These are phyloP conservation scores for Penicillium subrubescens DNA, from an alignment of 495 filamentous ascomycete species.

Conservation along the genomic window DNA sequence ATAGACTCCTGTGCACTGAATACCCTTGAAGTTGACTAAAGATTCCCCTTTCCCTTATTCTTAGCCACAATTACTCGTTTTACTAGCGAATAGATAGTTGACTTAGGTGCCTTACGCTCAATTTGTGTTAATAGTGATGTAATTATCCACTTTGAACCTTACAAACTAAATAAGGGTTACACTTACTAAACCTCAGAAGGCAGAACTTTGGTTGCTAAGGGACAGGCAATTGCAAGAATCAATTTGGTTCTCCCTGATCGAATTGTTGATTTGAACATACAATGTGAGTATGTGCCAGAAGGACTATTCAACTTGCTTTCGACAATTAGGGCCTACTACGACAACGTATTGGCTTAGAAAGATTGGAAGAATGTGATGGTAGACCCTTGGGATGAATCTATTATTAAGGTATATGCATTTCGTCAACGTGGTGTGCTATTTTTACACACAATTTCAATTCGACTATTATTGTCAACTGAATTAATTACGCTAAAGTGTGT, in stretches of 20 bases:
- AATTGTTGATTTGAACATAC: background rate
- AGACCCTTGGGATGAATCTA: background rate
- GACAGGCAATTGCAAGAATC: background rate
- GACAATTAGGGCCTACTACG: background rate
- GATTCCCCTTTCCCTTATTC: background rate
- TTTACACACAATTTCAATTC: background rate
- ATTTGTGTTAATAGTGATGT: background rate
- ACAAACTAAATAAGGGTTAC: background rate
- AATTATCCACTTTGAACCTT: background rate
- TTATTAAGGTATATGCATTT: background rate
- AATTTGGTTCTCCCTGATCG: background rate
- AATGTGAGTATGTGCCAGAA: background rate
- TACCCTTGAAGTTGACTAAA: background rate
- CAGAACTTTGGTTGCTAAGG: background rate
- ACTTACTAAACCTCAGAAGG: background rate
- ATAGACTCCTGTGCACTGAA: background rate
- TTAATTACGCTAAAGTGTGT: background rate
- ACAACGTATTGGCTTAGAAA: background rate
- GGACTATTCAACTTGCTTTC: background rate
- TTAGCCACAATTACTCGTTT: background rate
- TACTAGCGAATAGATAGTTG: background rate
- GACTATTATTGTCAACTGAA: background rate
- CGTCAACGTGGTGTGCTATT: background rate
- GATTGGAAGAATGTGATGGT: background rate
- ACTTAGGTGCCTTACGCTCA: background rate